These are phyloP conservation scores for Puccinia sorghi DNA, from an alignment of 1,284 basidiomycete species.

Conservation along the genomic window DNA sequence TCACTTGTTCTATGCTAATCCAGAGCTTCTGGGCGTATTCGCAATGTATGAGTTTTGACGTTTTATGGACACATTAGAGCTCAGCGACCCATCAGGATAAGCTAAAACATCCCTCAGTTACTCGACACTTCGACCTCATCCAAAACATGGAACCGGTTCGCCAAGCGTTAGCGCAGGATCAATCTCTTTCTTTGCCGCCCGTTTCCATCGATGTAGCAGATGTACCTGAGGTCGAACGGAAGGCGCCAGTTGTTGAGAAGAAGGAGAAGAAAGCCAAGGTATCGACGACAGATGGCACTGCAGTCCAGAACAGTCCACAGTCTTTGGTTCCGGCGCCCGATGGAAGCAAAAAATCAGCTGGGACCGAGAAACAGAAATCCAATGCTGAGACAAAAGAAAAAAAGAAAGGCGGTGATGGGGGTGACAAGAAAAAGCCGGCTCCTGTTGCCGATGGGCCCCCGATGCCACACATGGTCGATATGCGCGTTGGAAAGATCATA, in stretches of 20 bases:
- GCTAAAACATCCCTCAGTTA: conserved; percentile 70
- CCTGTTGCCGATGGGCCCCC: conserved; percentile 71
- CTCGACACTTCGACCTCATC: conserved; percentile 90
- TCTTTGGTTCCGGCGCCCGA: background rate
- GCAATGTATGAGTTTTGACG: background rate
- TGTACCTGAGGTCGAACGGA: conserved; percentile 69
- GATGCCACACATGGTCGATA: conserved; percentile 87
- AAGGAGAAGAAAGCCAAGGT: conserved; percentile 61
- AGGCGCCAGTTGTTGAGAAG: conserved; percentile 66
- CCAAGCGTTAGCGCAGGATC: conserved; percentile 61
- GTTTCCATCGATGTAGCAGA: conserved; percentile 61
- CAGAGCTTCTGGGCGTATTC: background rate
- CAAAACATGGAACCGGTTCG: conserved; percentile 70
- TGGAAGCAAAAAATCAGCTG: conserved; percentile 9
- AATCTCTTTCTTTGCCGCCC: conserved; percentile 57
- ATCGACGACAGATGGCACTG: conserved; percentile 51
- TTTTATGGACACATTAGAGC: conserved; percentile 5
- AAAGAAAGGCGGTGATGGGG: conserved; percentile 60
- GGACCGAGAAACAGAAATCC: conserved; percentile 12
- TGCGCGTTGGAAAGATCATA: conserved; percentile 77
- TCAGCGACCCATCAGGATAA: conserved; percentile 48
- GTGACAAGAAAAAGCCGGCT: conserved; percentile 58
- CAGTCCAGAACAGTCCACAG: background rate
- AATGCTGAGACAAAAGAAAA: conserved; percentile 59
- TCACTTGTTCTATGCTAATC: background rate